These are phyloP conservation scores for Cichorium intybus DNA, from an alignment of 140 eudicot species.

Conservation along the genomic window DNA sequence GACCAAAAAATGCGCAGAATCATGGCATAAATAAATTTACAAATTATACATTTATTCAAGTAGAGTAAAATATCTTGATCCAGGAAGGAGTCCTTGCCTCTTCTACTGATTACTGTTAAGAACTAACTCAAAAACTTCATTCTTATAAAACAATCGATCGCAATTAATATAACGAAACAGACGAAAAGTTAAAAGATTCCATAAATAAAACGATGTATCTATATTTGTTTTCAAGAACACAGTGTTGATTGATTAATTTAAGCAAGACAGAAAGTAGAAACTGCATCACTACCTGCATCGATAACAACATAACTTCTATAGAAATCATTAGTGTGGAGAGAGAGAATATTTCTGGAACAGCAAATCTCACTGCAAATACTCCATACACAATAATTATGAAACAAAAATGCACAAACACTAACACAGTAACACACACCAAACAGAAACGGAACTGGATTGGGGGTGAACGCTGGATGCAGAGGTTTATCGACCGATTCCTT, in stretches of 20 bases:
- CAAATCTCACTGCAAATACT: slow-evolving; percentile 2
- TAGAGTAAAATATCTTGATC: neutral
- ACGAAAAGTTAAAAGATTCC: neutral
- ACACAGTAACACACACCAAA: neutral
- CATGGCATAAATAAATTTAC: neutral
- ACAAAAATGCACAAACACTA: neutral
- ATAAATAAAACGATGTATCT: neutral
- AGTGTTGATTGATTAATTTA: neutral
- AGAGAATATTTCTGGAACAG: neutral
- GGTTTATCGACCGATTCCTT: slow-evolving; percentile 73
- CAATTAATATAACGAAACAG: neutral
- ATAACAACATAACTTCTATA: neutral
- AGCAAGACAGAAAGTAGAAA: neutral
- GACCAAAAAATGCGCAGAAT: neutral
- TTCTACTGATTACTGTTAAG: neutral
- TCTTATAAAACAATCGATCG: neutral
- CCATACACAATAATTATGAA: neutral
- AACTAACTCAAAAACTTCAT: neutral
- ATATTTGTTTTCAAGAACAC: neutral
- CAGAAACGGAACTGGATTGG: neutral
- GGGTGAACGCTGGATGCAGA: slow-evolving; percentile 66
- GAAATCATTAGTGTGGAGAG: slow-evolving; percentile 5
- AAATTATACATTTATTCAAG: neutral
- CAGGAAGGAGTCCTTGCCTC: no score
- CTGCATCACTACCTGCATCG: neutral